Percentiles rank a stretch among this genome's conserved stretches.
These are phyloP conservation scores for Saururus chinensis DNA, from an alignment of 164 flowering plant genomes.

Conservation along the genomic window DNA sequence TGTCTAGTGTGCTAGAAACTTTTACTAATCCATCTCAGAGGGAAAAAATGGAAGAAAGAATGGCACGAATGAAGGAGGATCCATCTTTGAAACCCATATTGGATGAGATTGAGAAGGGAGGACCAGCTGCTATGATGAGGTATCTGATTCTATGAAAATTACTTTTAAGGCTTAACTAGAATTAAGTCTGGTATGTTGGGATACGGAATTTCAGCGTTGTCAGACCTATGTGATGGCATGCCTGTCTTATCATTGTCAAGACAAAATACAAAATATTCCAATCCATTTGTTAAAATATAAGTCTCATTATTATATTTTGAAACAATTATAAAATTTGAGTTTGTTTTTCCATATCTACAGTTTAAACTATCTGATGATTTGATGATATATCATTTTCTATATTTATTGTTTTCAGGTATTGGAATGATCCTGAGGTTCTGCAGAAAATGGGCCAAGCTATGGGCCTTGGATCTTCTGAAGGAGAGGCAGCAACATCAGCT, in stretches of 20 bases:
- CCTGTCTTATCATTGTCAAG: too few species aligned
- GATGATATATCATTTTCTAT: too few species aligned
- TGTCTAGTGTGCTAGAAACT: conserved; percentile 69
- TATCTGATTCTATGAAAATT: neutral
- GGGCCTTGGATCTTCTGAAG: conserved; percentile 68
- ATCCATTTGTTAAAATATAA: too few species aligned
- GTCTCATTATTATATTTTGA: too few species aligned
- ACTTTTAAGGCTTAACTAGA: neutral
- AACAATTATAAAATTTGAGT: too few species aligned
- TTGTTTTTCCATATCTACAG: too few species aligned
- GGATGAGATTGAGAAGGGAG: conserved; percentile 87
- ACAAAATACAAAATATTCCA: too few species aligned
- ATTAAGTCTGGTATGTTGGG: neutral
- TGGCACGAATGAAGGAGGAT: conserved; percentile 72
- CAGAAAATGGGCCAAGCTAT: conserved; percentile 87
- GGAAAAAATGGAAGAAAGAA: conserved; percentile 72
- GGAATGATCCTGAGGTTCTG: conserved; percentile 94
- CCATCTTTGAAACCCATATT: conserved; percentile 76
- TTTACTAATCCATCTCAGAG: conserved; percentile 57
- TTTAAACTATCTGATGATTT: too few species aligned
- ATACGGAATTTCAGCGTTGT: neutral
- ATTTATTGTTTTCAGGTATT: conserved; percentile 40
- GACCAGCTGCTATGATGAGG: conserved; percentile 88
- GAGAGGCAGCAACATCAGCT: conserved; percentile 50
- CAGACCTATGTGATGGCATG: neutral